Conservation (phyloP, 176 grass and related monocot species). For the Triticum urartu region DNA sequence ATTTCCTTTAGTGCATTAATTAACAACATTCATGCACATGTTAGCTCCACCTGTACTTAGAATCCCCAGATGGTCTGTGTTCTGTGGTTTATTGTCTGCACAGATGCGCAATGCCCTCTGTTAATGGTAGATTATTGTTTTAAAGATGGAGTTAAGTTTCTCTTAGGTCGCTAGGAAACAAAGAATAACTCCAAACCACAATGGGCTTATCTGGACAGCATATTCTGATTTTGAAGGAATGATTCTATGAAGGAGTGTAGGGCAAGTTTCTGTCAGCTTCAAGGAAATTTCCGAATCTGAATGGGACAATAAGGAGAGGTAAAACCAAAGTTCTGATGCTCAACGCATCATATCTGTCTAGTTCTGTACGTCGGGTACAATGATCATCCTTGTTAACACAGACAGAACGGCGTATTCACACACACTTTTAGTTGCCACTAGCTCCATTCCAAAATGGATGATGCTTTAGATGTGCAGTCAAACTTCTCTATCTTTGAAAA, state of each 20-base stretch:
- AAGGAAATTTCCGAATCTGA: neutral
- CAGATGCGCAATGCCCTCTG: neutral
- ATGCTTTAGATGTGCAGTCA: neutral
- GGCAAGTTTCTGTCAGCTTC: constrained; percentile 8
- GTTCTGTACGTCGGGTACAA: neutral
- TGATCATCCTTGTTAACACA: neutral
- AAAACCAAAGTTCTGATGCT: neutral
- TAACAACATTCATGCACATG: neutral
- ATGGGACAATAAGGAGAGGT: neutral
- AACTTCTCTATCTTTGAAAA: neutral
- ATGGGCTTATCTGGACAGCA: neutral
- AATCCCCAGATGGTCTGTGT: neutral
- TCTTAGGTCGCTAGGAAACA: neutral
- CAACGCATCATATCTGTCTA: neutral
- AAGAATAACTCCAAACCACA: constrained; percentile 5
- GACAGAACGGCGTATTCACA: neutral
- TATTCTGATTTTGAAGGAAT: constrained; percentile 8
- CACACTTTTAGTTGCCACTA: neutral
- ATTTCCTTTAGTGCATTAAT: constrained; percentile 3
- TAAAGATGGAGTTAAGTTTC: neutral
- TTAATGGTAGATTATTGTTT: constrained; percentile 8
- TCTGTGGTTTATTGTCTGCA: neutral
- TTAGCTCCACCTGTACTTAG: neutral
- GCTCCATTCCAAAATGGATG: neutral
- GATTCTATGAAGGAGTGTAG: neutral